A percentile compares a stretch with the other conserved stretches of the same genome.
Evolutionary conservation across 169 alveolate genomes (phyloP).

Genomic region (Cryptosporidium felis): DNA sequence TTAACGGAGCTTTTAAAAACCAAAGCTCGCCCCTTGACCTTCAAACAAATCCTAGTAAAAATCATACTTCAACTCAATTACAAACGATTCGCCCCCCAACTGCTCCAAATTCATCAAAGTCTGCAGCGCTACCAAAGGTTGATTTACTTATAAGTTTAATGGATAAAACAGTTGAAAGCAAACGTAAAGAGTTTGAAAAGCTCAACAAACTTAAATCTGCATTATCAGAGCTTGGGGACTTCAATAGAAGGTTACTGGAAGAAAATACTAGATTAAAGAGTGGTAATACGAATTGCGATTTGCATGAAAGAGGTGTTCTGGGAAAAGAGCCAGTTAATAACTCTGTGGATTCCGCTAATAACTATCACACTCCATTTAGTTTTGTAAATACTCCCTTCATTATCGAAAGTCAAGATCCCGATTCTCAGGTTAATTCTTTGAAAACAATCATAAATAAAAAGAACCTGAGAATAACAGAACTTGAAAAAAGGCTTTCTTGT

Average conservation of each 20-base stretch:
- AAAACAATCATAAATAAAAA: constrained; percentile 49
- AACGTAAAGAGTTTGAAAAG: constrained; percentile 43
- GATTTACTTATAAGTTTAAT: constrained; percentile 58
- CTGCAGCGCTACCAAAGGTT: constrained; percentile 34
- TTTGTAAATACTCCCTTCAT: background rate
- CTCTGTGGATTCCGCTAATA: background rate
- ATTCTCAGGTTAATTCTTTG: constrained; percentile 6
- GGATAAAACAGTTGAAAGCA: constrained; percentile 61
- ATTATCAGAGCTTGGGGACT: constrained; percentile 62
- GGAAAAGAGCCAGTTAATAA: background rate
- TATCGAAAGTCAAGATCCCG: background rate
- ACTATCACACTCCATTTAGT: background rate
- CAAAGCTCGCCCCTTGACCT: background rate
- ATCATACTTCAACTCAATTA: background rate
- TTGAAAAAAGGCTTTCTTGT: background rate
- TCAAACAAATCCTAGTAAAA: background rate
- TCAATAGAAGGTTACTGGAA: constrained; percentile 47
- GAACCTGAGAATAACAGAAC: constrained; percentile 22
- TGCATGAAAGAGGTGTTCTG: background rate
- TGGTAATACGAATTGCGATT: constrained; percentile 14
- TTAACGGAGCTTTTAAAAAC: background rate
- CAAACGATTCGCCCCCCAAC: constrained; percentile 52
- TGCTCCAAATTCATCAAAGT: constrained; percentile 46
- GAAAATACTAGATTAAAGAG: constrained; percentile 57
- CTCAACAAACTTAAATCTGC: constrained; percentile 26